A percentile compares a stretch with the other conserved stretches of the same genome.
Evolutionary conservation across 805 yeast species (phyloP).

Genomic region (Saccharomycopsis capsularis): DNA sequence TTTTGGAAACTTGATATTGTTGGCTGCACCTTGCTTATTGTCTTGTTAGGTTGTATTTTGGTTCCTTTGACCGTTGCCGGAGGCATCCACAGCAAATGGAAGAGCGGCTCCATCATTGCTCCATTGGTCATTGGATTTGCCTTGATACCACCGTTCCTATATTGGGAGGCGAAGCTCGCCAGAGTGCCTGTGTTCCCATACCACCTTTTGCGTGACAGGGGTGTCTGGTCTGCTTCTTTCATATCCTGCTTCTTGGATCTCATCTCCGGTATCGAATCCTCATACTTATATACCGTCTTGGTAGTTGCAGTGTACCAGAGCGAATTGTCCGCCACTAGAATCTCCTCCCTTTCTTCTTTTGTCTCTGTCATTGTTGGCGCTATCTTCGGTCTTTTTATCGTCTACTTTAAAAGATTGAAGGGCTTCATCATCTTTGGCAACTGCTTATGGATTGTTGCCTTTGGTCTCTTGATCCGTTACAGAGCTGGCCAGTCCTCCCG

Average conservation of each 20-base stretch:
- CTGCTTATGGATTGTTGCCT: constrained; percentile 48
- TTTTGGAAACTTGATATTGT: constrained; percentile 62
- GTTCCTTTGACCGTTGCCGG: constrained; percentile 76
- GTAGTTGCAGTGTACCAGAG: constrained; percentile 57
- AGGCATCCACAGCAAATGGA: constrained; percentile 51
- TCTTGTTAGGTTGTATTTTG: constrained; percentile 55
- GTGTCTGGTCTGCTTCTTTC: constrained; percentile 63
- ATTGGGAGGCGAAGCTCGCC: constrained; percentile 54
- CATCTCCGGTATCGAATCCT: constrained; percentile 63
- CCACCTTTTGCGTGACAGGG: constrained; percentile 54
- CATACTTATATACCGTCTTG: constrained; percentile 60
- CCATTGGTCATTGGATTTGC: constrained; percentile 64
- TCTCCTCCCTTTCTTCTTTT: constrained; percentile 54
- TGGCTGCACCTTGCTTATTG: constrained; percentile 51
- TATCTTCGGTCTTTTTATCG: constrained; percentile 47
- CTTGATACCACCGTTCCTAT: constrained; percentile 49
- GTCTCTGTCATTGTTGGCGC: constrained; percentile 58
- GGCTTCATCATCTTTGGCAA: constrained; percentile 55
- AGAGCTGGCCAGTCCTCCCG: constrained; percentile 45
- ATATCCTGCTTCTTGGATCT: constrained; percentile 54
- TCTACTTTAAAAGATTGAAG: constrained; percentile 45
- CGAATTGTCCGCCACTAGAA: constrained; percentile 58
- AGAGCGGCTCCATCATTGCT: constrained; percentile 52
- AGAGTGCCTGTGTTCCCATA: constrained; percentile 58
- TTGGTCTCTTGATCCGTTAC: constrained; percentile 53